phyloP scores from a whole-genome alignment of 345 rosid genomes.

The Aquilaria malaccensis region DNA sequence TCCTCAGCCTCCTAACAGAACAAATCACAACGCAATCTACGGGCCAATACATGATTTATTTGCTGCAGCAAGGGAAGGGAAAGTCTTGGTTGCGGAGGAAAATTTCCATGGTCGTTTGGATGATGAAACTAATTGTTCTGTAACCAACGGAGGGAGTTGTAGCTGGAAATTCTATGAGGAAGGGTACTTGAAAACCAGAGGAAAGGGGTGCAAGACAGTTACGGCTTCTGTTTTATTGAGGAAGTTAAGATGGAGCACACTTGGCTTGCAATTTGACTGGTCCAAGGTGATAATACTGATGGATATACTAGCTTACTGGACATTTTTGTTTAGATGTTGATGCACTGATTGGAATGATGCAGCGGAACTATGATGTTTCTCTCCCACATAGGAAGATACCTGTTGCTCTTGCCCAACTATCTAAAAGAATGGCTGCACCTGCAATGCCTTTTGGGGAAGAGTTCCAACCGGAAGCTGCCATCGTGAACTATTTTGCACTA shows the following conservation, averaged over 20 bases:
- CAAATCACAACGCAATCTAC: conserved; percentile 76
- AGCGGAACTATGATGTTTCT: conserved; percentile 76
- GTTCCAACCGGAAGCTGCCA: conserved; percentile 85
- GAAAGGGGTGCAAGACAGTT: conserved; percentile 33
- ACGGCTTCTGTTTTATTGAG: conserved; percentile 47
- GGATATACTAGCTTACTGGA: no score
- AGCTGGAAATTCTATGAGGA: conserved; percentile 59
- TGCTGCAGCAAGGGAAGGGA: conserved; percentile 44
- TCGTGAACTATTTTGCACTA: conserved; percentile 78
- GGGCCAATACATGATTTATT: conserved; percentile 70
- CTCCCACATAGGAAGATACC: conserved; percentile 87
- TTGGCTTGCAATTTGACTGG: conserved; percentile 94
- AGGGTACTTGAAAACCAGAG: conserved; percentile 17
- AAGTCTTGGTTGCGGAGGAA: conserved; percentile 44
- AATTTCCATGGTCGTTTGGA: conserved; percentile 14
- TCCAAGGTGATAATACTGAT: conserved; percentile 42
- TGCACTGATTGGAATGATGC: conserved; percentile 9
- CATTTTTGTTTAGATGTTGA: no score
- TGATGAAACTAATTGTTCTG: conserved; percentile 20
- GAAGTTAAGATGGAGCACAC: conserved; percentile 93
- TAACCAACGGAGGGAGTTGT: conserved; percentile 18
- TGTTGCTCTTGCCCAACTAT: conserved; percentile 60
- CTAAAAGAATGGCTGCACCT: conserved; percentile 62
- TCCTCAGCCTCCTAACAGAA: conserved; percentile 87
- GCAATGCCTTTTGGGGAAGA: conserved; percentile 93